Evolutionary conservation across 2,329 filamentous ascomycete genomes (phyloP).

Genomic region (Intubia oerlemansii): DNA sequence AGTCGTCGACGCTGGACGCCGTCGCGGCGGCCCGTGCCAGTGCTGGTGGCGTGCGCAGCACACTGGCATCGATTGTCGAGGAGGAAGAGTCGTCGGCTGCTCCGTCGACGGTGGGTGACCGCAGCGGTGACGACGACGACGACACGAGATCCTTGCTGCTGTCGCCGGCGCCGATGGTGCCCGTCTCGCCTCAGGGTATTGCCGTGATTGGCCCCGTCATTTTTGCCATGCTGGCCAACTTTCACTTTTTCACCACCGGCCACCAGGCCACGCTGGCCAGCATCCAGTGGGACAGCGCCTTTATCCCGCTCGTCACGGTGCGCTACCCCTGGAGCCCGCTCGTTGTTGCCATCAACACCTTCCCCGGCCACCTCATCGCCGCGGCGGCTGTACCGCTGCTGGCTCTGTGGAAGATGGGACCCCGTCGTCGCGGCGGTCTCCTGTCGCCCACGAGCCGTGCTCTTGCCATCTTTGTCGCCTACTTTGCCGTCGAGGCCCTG

Average conservation of each 20-base stretch:
- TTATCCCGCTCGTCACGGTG: slow-evolving; percentile 67
- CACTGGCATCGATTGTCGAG: slow-evolving; percentile 3
- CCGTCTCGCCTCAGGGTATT: slow-evolving; percentile 37
- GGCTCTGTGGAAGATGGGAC: slow-evolving; percentile 73
- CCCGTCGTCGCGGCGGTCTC: slow-evolving; percentile 47
- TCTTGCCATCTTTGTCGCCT: slow-evolving; percentile 54
- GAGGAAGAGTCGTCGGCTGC: slow-evolving; percentile 12
- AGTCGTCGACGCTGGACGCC: not conserved
- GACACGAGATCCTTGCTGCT: not conserved
- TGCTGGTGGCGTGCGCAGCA: not conserved
- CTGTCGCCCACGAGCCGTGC: slow-evolving; percentile 51
- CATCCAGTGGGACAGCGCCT: slow-evolving; percentile 92
- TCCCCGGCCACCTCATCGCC: slow-evolving; percentile 71
- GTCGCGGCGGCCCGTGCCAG: not conserved
- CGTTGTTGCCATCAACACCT: slow-evolving; percentile 66
- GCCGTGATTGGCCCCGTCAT: slow-evolving; percentile 66
- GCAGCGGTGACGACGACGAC: slow-evolving; percentile 34
- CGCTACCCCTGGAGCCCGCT: slow-evolving; percentile 80
- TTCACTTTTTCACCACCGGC: slow-evolving; percentile 94
- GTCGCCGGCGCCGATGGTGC: slow-evolving; percentile 8
- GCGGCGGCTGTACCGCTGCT: slow-evolving; percentile 61
- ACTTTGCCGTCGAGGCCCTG: slow-evolving; percentile 63
- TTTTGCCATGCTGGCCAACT: slow-evolving; percentile 73
- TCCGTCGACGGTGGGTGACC: not conserved
- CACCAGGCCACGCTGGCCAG: slow-evolving; percentile 74